Evolutionary conservation across 371 early-diverging fungal species (phyloP), one percentile per base, ranked within the genome.

Genomic region (Dichotomocladium elegans): DNA sequence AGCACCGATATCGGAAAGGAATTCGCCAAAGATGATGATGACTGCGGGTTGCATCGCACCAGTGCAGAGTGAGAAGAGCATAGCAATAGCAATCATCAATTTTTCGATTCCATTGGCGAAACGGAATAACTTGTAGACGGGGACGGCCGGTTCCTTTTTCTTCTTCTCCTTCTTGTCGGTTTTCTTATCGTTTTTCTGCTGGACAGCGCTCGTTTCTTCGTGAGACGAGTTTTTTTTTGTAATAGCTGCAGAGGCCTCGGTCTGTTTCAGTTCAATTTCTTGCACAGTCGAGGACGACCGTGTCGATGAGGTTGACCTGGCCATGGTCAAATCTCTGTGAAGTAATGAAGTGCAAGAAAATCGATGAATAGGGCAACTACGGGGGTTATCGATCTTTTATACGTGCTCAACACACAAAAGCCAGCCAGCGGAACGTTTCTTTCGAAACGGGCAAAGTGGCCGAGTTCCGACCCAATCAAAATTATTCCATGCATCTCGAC

Each of bases 51-150:
- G 57, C 15, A 64, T 22, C n/a, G 55, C 51, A 41, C 69, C 69
- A 14, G 51, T 47, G 10, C 50, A 55, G 14, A 58, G 52, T 7
- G 69, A 61, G 15, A 49, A 47, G 15, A 60, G 9, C 4, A 7
- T 19, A 8, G 30, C 30, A 28, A 63, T 30, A 21, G 58, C 52
- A 14, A 49, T 1, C 25, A 65, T 66, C 7, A 74, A 4, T 47
- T 56, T 61, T 66, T 94, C 94, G 2, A 49, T 46, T 0, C 63
- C 27, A 12, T 80, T 81, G 3, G 92, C 86, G 53, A 83, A 92
- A 34, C 87, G 81, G 55, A 82, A 90, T 27, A 91, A 77, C 61
- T 74, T 61, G 12, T 67, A 28, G 41, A 80, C 60, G 7, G 85
- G 58, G 1, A 88, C 74, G 2, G 47, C 14, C 12, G 27, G 31